Conservation (phyloP, 2,329 filamentous ascomycete species). For the Venturia effusa region DNA sequence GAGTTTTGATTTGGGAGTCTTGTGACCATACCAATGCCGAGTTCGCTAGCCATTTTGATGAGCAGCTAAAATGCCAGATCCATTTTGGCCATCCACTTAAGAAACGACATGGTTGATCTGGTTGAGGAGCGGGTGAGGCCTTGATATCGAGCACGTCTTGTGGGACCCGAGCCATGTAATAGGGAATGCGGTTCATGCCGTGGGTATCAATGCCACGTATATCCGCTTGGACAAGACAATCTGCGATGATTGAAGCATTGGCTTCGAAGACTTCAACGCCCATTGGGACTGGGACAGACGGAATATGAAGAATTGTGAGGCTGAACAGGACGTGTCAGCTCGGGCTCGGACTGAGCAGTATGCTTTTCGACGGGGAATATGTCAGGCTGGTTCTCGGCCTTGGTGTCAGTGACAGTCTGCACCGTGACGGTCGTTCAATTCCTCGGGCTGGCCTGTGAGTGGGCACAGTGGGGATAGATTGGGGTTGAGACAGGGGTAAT, state of each 20-base stretch:
- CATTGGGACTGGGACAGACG: slow-evolving; percentile 44
- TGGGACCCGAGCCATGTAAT: slow-evolving; percentile 63
- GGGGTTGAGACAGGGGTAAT: not conserved
- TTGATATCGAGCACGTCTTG: slow-evolving; percentile 54
- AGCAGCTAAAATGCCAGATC: slow-evolving; percentile 65
- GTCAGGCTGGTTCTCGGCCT: too few species aligned
- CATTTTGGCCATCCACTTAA: slow-evolving; percentile 56
- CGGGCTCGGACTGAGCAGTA: too few species aligned
- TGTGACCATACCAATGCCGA: slow-evolving; percentile 65
- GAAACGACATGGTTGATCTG: slow-evolving; percentile 62
- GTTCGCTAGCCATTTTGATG: slow-evolving; percentile 49
- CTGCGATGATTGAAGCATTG: slow-evolving; percentile 35
- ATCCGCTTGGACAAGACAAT: slow-evolving; percentile 61
- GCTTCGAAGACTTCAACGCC: slow-evolving; percentile 47
- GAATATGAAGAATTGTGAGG: slow-evolving; percentile 28
- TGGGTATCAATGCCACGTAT: slow-evolving; percentile 72
- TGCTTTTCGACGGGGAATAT: too few species aligned
- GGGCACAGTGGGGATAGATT: too few species aligned
- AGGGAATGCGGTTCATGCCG: slow-evolving; percentile 66
- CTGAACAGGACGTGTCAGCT: too few species aligned
- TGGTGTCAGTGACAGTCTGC: too few species aligned
- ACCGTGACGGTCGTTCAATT: too few species aligned
- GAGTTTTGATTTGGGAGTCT: slow-evolving; percentile 66
- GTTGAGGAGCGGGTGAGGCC: slow-evolving; percentile 46
- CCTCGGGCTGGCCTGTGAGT: too few species aligned